phyloP scores from a whole-genome alignment of 257 asterid genomes.

The Linaria vulgaris region DNA sequence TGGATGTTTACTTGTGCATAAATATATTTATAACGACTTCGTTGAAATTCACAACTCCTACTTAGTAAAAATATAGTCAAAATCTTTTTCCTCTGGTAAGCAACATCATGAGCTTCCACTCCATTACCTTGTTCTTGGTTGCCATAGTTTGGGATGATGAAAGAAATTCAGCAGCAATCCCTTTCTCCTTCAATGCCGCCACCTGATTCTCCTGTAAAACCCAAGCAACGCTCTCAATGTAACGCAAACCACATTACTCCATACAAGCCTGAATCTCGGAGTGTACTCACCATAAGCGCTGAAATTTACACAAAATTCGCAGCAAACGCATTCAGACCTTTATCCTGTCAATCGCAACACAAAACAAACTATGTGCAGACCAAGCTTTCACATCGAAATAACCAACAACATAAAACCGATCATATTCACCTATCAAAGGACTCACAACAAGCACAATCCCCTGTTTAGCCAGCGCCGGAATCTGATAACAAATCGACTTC shows the following conservation, averaged over 20 bases:
- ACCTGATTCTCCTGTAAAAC: slow-evolving; percentile 85
- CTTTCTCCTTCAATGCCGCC: slow-evolving; percentile 68
- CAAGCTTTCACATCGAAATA: slow-evolving; percentile 33
- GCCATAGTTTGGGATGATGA: slow-evolving; percentile 78
- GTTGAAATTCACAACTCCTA: slow-evolving; percentile 12
- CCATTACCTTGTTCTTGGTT: slow-evolving; percentile 67
- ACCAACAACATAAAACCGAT: slow-evolving; percentile 31
- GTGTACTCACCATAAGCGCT: slow-evolving; percentile 82
- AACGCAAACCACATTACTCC: not conserved
- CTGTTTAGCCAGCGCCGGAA: slow-evolving; percentile 79
- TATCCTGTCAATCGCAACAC: slow-evolving; percentile 48
- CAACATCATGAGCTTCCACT: not conserved
- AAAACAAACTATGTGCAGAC: slow-evolving; percentile 51
- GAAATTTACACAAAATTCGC: slow-evolving; percentile 32
- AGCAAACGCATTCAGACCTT: slow-evolving; percentile 27
- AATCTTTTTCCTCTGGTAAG: too few relatives aligned
- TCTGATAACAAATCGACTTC: slow-evolving; percentile 93
- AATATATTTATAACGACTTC: not conserved
- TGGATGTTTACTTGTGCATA: too few relatives aligned
- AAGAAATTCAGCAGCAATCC: slow-evolving; percentile 87
- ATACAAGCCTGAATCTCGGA: slow-evolving; percentile 13
- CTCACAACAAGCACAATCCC: slow-evolving; percentile 96
- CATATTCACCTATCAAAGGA: slow-evolving; percentile 86
- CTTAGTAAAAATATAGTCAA: not conserved
- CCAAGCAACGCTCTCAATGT: slow-evolving; percentile 8